Conservation (phyloP, 2,329 filamentous ascomycete genomes). For the Colletotrichum tabaci region DNA sequence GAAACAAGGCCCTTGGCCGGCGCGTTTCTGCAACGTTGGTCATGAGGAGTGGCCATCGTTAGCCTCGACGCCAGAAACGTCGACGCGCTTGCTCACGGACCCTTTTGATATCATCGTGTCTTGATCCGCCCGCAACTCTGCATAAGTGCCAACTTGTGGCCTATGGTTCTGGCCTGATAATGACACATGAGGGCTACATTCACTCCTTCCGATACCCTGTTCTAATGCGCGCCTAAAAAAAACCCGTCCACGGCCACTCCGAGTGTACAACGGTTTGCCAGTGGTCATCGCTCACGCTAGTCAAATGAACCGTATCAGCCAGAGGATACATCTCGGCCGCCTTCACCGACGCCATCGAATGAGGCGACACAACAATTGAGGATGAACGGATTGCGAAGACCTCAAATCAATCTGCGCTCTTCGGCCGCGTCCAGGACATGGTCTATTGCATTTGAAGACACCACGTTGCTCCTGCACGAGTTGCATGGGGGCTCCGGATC, state of each 20-base stretch:
- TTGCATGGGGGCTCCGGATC: conserved; percentile 18
- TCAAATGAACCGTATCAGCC: conserved; percentile 37
- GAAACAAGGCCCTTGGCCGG: conserved; percentile 38
- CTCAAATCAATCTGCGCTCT: no score
- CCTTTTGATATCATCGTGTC: conserved; percentile 15
- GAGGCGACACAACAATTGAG: neutral
- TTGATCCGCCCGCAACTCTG: conserved; percentile 23
- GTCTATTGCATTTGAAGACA: neutral
- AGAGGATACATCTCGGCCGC: conserved; percentile 7
- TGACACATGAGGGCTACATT: conserved; percentile 28
- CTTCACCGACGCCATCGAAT: no score
- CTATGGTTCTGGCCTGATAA: conserved; percentile 33
- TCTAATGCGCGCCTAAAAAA: conserved; percentile 31
- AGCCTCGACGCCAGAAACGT: conserved; percentile 24
- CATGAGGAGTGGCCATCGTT: conserved; percentile 20
- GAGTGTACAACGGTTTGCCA: conserved; percentile 10
- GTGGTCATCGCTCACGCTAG: conserved; percentile 34
- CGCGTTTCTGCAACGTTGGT: conserved; percentile 37
- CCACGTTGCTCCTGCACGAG: conserved; percentile 28
- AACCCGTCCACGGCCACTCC: conserved; percentile 33
- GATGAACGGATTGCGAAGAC: neutral
- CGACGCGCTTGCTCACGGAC: conserved; percentile 26
- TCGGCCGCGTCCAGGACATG: neutral
- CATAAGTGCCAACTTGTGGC: conserved; percentile 28
- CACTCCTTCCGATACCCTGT: conserved; percentile 23